phyloP scores from a whole-genome alignment of 345 rosid species.

The Nephelium lappaceum region DNA sequence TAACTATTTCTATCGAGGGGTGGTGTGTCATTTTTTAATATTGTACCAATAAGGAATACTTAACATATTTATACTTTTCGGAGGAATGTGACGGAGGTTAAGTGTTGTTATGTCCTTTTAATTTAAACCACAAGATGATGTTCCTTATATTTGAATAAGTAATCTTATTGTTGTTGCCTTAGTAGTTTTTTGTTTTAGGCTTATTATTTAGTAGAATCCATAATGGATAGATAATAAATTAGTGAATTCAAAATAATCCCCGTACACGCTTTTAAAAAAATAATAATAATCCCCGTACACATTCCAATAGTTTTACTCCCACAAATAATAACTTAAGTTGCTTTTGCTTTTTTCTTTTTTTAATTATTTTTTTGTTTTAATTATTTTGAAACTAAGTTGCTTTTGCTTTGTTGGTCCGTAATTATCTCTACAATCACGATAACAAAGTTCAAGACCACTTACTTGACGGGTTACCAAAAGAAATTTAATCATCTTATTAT shows the following conservation, averaged over 20 bases:
- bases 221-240: neutral
- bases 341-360: neutral
- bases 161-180: too few relatives aligned
- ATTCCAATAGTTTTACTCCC: neutral
- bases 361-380: too few relatives aligned
- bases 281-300: neutral
- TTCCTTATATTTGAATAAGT: too few relatives aligned
- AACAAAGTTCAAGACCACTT: neutral
- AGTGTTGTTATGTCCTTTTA: too few relatives aligned
- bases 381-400: neutral
- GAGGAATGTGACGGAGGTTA: too few relatives aligned
- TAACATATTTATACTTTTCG: too few relatives aligned
- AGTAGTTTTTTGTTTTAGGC: too few relatives aligned
- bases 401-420: neutral
- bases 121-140: too few relatives aligned
- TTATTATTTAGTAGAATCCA: neutral
- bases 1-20: too few relatives aligned
- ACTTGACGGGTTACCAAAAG: neutral
- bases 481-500: neutral
- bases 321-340: neutral
- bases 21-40: too few relatives aligned
- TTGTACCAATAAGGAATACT: too few relatives aligned
- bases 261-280: too few relatives aligned
- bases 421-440: neutral
- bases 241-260: neutral